Evolutionary conservation across 805 yeast species (phyloP).

Genomic region (Candida broadrunensis): DNA sequence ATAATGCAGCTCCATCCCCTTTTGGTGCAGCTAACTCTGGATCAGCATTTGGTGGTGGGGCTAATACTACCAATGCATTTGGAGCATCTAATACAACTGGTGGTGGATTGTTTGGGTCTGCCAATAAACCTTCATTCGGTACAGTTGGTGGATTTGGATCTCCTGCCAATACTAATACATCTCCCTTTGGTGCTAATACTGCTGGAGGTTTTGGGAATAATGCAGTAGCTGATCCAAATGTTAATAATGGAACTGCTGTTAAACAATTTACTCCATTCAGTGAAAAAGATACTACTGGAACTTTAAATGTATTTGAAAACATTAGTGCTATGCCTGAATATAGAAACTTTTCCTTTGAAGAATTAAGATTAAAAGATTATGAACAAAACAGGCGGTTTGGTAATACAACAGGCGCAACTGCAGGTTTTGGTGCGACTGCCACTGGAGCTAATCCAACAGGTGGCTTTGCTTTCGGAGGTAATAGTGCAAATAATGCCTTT

Average conservation of each 20-base stretch:
- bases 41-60: constrained; percentile 25
- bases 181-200: constrained; percentile 13
- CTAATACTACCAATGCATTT: constrained; percentile 21
- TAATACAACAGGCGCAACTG: constrained; percentile 28
- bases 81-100: constrained; percentile 12
- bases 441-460: constrained; percentile 15
- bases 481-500: constrained; percentile 15
- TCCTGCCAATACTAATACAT: constrained; percentile 8
- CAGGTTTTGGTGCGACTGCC: constrained; percentile 23
- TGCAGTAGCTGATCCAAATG: constrained; percentile 22
- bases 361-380: constrained; percentile 86
- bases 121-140: constrained; percentile 21
- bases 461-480: constrained; percentile 16
- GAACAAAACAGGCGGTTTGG: constrained; percentile 67
- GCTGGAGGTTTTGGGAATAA: constrained; percentile 21
- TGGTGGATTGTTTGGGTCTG: constrained; percentile 25
- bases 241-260: constrained; percentile 64
- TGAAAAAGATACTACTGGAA: constrained; percentile 69
- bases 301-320: constrained; percentile 55
- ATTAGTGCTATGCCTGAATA: constrained; percentile 92
- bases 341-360: constrained; percentile 76
- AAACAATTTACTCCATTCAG: constrained; percentile 66
- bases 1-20: constrained; percentile 15
- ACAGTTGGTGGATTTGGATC: constrained; percentile 17
- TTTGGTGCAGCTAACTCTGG: constrained; percentile 16